Percentiles rank a stretch among this genome's conserved stretches.
Evolutionary conservation across 73 alveolate genomes (phyloP).

Genomic region (Tetrahymena thermophila): DNA sequence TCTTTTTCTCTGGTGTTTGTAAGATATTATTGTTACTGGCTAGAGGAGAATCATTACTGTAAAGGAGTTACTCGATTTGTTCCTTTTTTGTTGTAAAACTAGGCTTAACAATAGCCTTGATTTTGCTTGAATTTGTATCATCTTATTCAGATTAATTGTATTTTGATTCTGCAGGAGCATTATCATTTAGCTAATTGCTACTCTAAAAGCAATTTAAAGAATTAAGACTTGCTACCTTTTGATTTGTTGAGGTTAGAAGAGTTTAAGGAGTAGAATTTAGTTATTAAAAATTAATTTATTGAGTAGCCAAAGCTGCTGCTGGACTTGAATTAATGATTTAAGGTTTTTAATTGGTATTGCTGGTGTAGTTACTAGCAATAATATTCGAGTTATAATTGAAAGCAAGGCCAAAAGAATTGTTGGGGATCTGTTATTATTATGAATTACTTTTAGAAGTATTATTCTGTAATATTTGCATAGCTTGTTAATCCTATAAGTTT

Average conservation of each 20-base stretch:
- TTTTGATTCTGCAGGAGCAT: background rate
- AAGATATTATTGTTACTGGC: background rate
- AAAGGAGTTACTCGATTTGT: background rate
- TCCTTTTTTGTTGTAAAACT: background rate
- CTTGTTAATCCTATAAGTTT: background rate
- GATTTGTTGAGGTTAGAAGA: background rate
- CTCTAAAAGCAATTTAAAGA: background rate
- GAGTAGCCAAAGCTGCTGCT: background rate
- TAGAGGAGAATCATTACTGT: background rate
- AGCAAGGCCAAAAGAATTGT: background rate
- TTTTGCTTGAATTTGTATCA: background rate
- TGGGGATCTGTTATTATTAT: background rate
- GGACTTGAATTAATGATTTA: background rate
- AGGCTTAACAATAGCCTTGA: background rate
- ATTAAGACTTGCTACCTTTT: background rate
- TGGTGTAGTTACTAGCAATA: too few relatives aligned
- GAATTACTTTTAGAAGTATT: background rate
- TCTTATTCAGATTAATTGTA: background rate
- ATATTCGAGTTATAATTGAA: too few relatives aligned
- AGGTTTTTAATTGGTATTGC: background rate
- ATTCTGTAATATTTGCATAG: background rate
- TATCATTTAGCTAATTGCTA: background rate
- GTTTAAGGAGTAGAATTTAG: background rate
- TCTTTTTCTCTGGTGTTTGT: background rate
- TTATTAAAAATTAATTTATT: background rate